phyloP scores from a whole-genome alignment of 192 early-diverging fungal genomes.

The Spizellomyces punctatus region DNA sequence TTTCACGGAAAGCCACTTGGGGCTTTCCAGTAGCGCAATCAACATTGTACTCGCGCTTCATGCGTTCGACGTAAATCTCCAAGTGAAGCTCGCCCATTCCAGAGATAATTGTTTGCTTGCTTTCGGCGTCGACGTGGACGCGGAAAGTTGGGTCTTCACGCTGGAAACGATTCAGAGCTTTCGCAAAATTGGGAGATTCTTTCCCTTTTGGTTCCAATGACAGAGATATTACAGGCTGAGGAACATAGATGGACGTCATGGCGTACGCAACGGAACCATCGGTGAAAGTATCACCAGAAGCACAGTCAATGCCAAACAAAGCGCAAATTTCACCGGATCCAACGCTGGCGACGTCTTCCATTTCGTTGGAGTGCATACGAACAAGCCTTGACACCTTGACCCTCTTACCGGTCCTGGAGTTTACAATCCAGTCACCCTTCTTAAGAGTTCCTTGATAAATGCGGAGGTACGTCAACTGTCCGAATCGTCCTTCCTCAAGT shows the following conservation, averaged over 20 bases:
- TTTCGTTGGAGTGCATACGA: conserved; percentile 98
- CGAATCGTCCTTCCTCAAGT: conserved; percentile 94
- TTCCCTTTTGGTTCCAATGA: conserved; percentile 91
- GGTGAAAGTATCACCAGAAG: conserved; percentile 96
- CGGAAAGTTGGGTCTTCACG: conserved; percentile 92
- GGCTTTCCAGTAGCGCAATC: conserved; percentile 97
- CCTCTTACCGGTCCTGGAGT: conserved; percentile 87
- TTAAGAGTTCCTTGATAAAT: conserved; percentile 92
- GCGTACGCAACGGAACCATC: conserved; percentile 79
- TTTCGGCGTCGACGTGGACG: conserved; percentile 80
- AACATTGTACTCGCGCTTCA: conserved; percentile 95
- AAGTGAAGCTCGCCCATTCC: conserved; percentile 98
- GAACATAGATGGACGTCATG: conserved; percentile 98
- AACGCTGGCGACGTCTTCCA: conserved; percentile 94
- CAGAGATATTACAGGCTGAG: conserved; percentile 94
- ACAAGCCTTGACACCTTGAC: conserved; percentile 95
- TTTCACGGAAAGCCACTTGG: conserved; percentile 97
- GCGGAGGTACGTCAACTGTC: conserved; percentile 95
- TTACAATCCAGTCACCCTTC: conserved; percentile 86
- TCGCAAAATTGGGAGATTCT: conserved; percentile 76
- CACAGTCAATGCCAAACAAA: conserved; percentile 96
- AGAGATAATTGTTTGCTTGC: conserved; percentile 86
- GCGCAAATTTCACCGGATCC: conserved; percentile 97
- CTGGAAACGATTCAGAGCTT: conserved; percentile 70
- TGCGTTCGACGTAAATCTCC: conserved; percentile 98